Percentiles rank a stretch among this genome's conserved stretches.
These are phyloP conservation scores for Solanum pinnatisectum DNA, from an alignment of 257 asterid species.

Conservation along the genomic window DNA sequence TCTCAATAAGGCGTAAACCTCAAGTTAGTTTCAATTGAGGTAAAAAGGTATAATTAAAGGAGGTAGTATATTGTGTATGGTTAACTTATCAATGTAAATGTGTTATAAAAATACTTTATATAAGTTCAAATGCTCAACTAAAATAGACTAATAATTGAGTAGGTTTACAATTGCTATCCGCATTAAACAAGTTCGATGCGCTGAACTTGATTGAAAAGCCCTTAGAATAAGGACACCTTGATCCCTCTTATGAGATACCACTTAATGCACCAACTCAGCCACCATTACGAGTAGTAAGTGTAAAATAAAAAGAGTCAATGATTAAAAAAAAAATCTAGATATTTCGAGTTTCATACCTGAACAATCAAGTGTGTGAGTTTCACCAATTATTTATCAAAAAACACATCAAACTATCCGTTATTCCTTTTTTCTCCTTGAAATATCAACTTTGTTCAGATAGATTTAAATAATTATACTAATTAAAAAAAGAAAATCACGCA, in stretches of 20 bases:
- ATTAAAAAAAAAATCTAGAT: accelerated
- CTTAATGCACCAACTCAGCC: background rate
- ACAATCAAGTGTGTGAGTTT: background rate
- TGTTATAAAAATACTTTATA: background rate
- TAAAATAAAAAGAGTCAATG: too few species aligned
- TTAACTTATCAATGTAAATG: background rate
- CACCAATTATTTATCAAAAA: too few species aligned
- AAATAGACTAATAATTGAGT: too few species aligned
- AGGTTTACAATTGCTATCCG: too few species aligned
- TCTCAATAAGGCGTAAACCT: background rate
- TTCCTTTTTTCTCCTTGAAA: background rate
- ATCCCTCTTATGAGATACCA: too few species aligned
- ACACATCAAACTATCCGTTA: background rate
- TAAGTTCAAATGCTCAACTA: background rate
- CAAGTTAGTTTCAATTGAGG: background rate
- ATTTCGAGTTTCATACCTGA: background rate
- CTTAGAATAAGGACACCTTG: background rate
- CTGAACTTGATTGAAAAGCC: background rate
- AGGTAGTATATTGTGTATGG: background rate
- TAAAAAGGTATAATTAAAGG: background rate
- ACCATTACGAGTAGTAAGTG: too few species aligned
- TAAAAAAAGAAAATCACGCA: too few species aligned
- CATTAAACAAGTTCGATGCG: too few species aligned
- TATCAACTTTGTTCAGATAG: background rate
- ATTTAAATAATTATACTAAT: too few species aligned